Percentiles rank a stretch among this genome's conserved stretches.
These are phyloP conservation scores for Rhodosporidiobolus sp. DNA, from an alignment of 768 basidiomycete genomes.

Conservation along the genomic window DNA sequence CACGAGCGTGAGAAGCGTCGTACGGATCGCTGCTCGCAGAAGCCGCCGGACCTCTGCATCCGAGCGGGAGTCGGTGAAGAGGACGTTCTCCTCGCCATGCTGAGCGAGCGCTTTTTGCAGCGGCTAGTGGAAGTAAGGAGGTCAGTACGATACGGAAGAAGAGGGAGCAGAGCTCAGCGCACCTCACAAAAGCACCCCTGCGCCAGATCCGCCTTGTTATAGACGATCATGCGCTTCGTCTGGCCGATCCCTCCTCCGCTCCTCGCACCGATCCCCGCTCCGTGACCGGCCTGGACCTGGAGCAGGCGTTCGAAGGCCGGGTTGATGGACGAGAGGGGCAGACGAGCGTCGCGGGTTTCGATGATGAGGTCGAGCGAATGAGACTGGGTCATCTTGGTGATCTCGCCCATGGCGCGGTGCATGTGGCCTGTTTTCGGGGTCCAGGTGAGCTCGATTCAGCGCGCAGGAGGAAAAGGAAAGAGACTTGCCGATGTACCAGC, in stretches of 20 bases:
- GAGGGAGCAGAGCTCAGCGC: conserved; percentile 38
- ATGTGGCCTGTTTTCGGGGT: conserved; percentile 35
- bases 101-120: conserved; percentile 48
- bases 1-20: background rate
- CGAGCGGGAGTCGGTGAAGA: conserved; percentile 50
- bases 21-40: conserved; percentile 49
- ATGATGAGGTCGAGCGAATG: conserved; percentile 84
- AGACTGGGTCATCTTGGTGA: conserved; percentile 37
- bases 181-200: conserved; percentile 85
- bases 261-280: conserved; percentile 45
- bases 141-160: background rate
- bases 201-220: conserved; percentile 90
- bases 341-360: conserved; percentile 86
- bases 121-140: conserved; percentile 42
- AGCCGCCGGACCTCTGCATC: conserved; percentile 49
- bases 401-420: conserved; percentile 41
- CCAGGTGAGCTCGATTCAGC: background rate
- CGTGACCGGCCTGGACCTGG: conserved; percentile 27
- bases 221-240: conserved; percentile 82
- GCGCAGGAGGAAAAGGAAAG: background rate
- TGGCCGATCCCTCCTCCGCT: conserved; percentile 41
- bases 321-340: conserved; percentile 93
- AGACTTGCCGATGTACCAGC: conserved; percentile 38
- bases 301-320: conserved; percentile 69
- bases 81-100: conserved; percentile 48